These are phyloP conservation scores for Globisporangium okanoganense DNA, from an alignment of 352 stramenopile genomes.

Conservation along the genomic window DNA sequence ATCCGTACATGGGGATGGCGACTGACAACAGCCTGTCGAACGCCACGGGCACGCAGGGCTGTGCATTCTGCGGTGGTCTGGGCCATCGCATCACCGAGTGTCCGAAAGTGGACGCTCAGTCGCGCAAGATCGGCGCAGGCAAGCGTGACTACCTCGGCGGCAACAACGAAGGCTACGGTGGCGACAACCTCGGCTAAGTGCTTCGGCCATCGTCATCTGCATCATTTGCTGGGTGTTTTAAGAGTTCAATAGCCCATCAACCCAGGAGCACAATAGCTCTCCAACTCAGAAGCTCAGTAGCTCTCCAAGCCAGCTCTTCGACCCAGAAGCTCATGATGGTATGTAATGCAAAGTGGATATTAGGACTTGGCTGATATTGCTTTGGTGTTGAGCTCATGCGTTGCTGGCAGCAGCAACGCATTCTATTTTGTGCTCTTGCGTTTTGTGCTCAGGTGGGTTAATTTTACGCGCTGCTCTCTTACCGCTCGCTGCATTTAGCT, in stretches of 20 bases:
- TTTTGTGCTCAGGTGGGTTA: background rate
- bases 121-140: slow-evolving; percentile 91
- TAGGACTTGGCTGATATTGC: background rate
- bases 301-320: background rate
- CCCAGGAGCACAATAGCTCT: background rate
- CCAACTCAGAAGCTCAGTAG: background rate
- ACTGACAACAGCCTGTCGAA: slow-evolving; percentile 41
- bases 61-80: slow-evolving; percentile 98
- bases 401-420: background rate
- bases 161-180: slow-evolving; percentile 91
- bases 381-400: background rate
- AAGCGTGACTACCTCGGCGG: slow-evolving; percentile 93
- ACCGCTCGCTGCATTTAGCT: slow-evolving; percentile 6
- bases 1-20: slow-evolving; percentile 91
- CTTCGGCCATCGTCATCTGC: background rate
- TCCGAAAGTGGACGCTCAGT: slow-evolving; percentile 98
- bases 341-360: slow-evolving; percentile 8
- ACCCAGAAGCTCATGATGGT: background rate
- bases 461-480: slow-evolving; percentile 5
- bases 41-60: slow-evolving; percentile 89
- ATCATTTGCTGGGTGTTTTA: background rate
- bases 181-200: slow-evolving; percentile 84
- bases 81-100: slow-evolving; percentile 98
- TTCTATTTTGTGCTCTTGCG: slow-evolving; percentile 2
- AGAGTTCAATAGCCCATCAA: background rate